Base-by-base conservation (phyloP, 768 basidiomycete genomes). In the Chalciporus sphaerocephalus region DNA sequence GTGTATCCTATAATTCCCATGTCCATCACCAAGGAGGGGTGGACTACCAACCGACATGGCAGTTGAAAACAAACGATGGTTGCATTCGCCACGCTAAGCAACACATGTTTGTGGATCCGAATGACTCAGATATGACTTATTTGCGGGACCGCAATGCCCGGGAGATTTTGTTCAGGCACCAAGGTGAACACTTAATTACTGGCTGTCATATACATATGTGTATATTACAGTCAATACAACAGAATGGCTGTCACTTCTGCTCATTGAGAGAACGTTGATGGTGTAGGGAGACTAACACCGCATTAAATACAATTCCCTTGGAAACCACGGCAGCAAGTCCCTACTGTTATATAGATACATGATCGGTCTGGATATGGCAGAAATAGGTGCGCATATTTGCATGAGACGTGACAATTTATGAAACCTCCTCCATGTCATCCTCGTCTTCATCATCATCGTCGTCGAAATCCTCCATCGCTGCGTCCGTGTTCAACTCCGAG, bases 371-470 rank as follows among this genome's bases (percentile, higher is more conserved):
- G 10, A 38, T 30, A 36, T 17, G 38, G 18, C 16, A 33, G 11
- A 35, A 6, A 25, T 34, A 18, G 18, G 28, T 22, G 16, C 17
- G 25, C 23, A 40, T 23, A 39, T 25, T 17, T 12, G 18, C 24
- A 30, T 25, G 30, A 23, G 33, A 32, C 22, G 17, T 33, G 25
- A n/a, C 2, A 40, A 16, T 5, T 68, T 56, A 83, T 53, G 81
- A 81, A 17, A 85, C 74, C 54, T 86, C 83, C 59, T 87, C 85
- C 83, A 87, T 87, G 44, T 77, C 77, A 2, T 79, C 78, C 16
- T 78, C 79, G 17, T 83, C 80, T 0, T 80, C 79, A 1, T 79
- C 74, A 0, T 69, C 73, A 6, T 69, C 74, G 24, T 81, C 82
- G 6, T 64, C 65, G 23, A 56, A 51, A 20, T 63, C 78, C 70